Evolutionary conservation across 768 basidiomycete genomes (phyloP).

Genomic region (Candolleomyces efflorescens): DNA sequence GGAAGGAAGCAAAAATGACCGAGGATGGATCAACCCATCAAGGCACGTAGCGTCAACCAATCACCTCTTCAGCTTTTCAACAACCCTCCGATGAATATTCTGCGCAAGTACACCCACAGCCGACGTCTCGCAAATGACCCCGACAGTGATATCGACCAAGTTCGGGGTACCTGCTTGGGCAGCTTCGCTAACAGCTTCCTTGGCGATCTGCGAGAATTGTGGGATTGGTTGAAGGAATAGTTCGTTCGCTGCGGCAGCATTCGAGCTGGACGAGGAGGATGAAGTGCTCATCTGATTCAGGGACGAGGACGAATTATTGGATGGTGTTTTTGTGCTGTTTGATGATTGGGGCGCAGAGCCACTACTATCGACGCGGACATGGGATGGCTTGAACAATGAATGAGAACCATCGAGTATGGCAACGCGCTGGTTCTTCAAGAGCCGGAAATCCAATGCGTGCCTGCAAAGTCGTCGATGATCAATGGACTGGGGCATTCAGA

Average conservation of each 20-base stretch:
- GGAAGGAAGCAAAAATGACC: neutral
- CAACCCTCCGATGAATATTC: slow-evolving; percentile 47
- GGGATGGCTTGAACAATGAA: slow-evolving; percentile 40
- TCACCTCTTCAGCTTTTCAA: slow-evolving; percentile 20
- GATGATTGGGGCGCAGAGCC: slow-evolving; percentile 7
- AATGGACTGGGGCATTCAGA: neutral
- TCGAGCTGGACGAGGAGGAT: neutral
- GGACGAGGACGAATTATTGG: neutral
- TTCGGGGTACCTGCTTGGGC: slow-evolving; percentile 30
- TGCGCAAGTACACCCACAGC: slow-evolving; percentile 44
- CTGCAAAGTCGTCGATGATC: slow-evolving; percentile 27
- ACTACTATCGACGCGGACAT: slow-evolving; percentile 9
- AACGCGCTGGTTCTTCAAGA: slow-evolving; percentile 62
- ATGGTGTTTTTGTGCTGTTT: neutral
- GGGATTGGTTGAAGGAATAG: slow-evolving; percentile 58
- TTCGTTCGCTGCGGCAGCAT: slow-evolving; percentile 8
- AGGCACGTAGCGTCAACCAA: neutral
- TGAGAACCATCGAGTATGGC: slow-evolving; percentile 73
- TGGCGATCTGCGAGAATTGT: slow-evolving; percentile 46
- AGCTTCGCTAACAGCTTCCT: slow-evolving; percentile 42
- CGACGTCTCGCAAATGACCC: slow-evolving; percentile 53
- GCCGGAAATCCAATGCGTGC: slow-evolving; percentile 76
- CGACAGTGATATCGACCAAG: slow-evolving; percentile 56
- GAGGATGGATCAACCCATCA: neutral
- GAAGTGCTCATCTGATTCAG: neutral